Evolutionary conservation across 2,329 filamentous ascomycete genomes (phyloP).

Genomic region (Leptographium radiaticola): DNA sequence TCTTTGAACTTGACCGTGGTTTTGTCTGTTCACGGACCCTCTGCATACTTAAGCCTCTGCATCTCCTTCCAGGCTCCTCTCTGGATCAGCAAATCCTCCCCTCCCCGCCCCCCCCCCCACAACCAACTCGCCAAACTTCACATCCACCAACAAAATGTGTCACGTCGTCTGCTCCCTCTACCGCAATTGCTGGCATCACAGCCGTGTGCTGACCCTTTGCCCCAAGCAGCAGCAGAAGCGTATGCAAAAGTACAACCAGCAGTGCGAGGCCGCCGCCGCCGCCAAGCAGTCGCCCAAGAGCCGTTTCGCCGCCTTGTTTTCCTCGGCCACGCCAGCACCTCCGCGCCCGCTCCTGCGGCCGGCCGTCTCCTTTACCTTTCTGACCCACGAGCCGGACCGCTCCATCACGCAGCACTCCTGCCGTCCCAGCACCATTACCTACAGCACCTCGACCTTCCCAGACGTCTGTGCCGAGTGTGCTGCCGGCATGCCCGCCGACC

Average conservation of each 20-base stretch:
- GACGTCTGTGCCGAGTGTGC: background rate
- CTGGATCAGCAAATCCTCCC: background rate
- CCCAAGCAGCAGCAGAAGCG: background rate
- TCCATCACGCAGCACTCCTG: background rate
- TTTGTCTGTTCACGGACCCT: no score
- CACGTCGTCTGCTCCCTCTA: constrained; percentile 3
- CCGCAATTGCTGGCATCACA: constrained; percentile 3
- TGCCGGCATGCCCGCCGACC: background rate
- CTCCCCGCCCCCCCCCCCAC: background rate
- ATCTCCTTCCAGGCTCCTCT: no score
- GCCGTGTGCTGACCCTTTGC: constrained; percentile 5
- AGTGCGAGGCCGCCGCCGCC: background rate
- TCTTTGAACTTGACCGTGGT: no score
- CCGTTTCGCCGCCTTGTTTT: background rate
- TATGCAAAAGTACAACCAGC: background rate
- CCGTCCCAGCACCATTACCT: background rate
- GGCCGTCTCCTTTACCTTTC: background rate
- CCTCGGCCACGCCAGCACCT: background rate
- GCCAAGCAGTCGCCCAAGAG: background rate
- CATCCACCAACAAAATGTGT: constrained; percentile 1
- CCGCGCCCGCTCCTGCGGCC: constrained; percentile 1
- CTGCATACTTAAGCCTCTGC: no score
- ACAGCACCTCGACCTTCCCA: background rate
- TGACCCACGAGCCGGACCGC: background rate
- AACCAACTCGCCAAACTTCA: background rate